phyloP scores from a whole-genome alignment of 2,329 filamentous ascomycete species.

The Colletotrichum cereale region DNA sequence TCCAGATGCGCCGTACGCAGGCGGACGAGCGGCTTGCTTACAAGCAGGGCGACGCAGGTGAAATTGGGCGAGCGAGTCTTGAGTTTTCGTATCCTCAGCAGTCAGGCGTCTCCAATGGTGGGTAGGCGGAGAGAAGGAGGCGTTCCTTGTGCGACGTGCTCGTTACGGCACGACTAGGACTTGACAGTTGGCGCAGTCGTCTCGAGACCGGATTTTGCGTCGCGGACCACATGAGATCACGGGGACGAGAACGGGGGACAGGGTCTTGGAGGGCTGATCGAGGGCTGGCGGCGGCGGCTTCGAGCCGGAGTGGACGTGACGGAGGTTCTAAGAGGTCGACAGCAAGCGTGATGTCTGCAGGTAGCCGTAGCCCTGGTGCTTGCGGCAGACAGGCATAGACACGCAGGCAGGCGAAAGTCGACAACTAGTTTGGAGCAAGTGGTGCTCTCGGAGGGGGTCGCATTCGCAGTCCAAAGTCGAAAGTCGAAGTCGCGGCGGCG shows the following conservation, averaged over 20 bases:
- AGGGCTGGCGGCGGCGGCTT: conserved; percentile 22
- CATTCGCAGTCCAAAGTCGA: conserved; percentile 1
- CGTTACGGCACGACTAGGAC: conserved; percentile 36
- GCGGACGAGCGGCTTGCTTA: conserved; percentile 19
- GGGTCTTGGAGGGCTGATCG: conserved; percentile 29
- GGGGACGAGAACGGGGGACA: conserved; percentile 28
- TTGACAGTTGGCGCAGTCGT: conserved; percentile 42
- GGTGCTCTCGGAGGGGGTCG: conserved; percentile 11
- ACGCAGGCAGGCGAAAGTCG: conserved; percentile 32
- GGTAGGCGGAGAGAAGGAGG: conserved; percentile 47
- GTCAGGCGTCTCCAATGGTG: conserved; percentile 49
- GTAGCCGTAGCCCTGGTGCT: conserved; percentile 39
- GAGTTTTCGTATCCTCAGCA: conserved; percentile 52
- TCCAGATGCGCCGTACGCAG: conserved; percentile 23
- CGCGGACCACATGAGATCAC: conserved; percentile 42
- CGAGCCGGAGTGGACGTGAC: conserved; percentile 34
- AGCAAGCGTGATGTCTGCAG: conserved; percentile 35
- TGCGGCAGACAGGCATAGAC: conserved; percentile 36
- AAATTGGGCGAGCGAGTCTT: conserved; percentile 15
- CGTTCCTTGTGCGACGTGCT: conserved; percentile 50
- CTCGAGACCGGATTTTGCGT: conserved; percentile 40
- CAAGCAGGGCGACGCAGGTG: conserved; percentile 1
- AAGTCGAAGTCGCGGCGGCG: conserved; percentile 15
- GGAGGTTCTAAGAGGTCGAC: conserved; percentile 38
- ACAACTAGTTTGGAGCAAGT: conserved; percentile 19